Percentiles rank a stretch among this genome's conserved stretches.
Evolutionary conservation across 306 rosid genomes (phyloP).

Genomic region (Vicia villosa): DNA sequence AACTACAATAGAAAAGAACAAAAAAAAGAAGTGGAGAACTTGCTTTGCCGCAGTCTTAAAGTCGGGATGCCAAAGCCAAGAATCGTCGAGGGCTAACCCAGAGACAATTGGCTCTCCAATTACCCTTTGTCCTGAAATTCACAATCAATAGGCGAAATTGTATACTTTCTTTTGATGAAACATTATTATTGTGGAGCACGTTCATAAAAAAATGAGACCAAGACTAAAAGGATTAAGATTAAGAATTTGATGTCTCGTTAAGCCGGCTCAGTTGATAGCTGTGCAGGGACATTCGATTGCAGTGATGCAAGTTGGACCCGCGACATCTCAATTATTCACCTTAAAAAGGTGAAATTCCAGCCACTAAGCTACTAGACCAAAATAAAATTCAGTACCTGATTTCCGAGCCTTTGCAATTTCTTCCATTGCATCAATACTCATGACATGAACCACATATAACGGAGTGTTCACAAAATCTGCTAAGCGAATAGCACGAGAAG

Average conservation of each 20-base stretch:
- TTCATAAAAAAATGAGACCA: neutral
- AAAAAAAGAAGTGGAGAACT: slow-evolving; percentile 30
- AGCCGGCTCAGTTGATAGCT: too few species aligned
- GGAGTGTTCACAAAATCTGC: slow-evolving; percentile 87
- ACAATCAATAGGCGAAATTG: slow-evolving; percentile 3
- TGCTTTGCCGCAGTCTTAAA: slow-evolving; percentile 81
- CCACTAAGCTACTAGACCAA: too few species aligned
- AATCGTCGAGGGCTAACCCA: slow-evolving; percentile 87
- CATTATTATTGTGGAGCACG: neutral
- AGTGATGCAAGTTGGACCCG: too few species aligned
- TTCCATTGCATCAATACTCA: slow-evolving; percentile 98
- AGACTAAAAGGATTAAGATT: slow-evolving; percentile 21
- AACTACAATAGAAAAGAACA: slow-evolving; percentile 12
- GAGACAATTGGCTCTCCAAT: slow-evolving; percentile 87
- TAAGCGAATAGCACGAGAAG: slow-evolving; percentile 83
- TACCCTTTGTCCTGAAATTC: slow-evolving; percentile 73
- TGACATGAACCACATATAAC: slow-evolving; percentile 89
- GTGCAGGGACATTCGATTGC: too few species aligned
- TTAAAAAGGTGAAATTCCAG: too few species aligned
- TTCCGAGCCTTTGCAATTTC: slow-evolving; percentile 90
- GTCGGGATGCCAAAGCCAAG: slow-evolving; percentile 92
- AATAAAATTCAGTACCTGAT: slow-evolving; percentile 55
- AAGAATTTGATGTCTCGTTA: slow-evolving; percentile 62
- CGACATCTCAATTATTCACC: too few species aligned
- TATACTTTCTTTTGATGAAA: neutral